Percentiles rank a stretch among this genome's conserved stretches.
phyloP scores from a whole-genome alignment of 768 basidiomycete genomes.

The Chlorophyllum brunneum region DNA sequence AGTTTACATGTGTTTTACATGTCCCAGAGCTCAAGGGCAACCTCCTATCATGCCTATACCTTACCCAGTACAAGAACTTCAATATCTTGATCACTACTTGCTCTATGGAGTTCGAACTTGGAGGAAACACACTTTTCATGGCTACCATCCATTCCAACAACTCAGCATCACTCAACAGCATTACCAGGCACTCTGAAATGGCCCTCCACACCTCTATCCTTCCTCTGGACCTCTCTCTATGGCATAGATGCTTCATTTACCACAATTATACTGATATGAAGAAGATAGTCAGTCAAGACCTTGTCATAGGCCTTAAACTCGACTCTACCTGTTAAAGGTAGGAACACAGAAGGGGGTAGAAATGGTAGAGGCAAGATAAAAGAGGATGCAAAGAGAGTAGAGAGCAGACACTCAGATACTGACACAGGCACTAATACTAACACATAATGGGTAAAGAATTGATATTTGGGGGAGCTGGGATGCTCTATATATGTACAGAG shows the following conservation, averaged over 20 bases:
- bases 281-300: too few relatives aligned
- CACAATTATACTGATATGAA: too few relatives aligned
- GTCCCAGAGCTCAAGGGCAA: constrained; percentile 16
- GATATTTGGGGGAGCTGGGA: too few relatives aligned
- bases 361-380: too few relatives aligned
- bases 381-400: too few relatives aligned
- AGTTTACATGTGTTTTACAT: constrained; percentile 15
- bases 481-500: too few relatives aligned
- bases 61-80: not conserved
- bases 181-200: not conserved
- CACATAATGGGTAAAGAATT: too few relatives aligned
- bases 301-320: too few relatives aligned
- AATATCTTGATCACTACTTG: constrained; percentile 1
- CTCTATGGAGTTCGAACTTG: not conserved
- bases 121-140: not conserved
- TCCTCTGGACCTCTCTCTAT: not conserved
- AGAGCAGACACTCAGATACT: too few relatives aligned
- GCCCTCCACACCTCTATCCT: not conserved
- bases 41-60: constrained; percentile 13
- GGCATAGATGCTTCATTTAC: not conserved
- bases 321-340: too few relatives aligned
- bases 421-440: too few relatives aligned
- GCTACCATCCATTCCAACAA: constrained; percentile 1
- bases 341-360: too few relatives aligned
- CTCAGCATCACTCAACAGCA: not conserved